These are phyloP conservation scores for Cyamopsis tetragonoloba DNA, from an alignment of 306 rosid genomes.

Conservation along the genomic window DNA sequence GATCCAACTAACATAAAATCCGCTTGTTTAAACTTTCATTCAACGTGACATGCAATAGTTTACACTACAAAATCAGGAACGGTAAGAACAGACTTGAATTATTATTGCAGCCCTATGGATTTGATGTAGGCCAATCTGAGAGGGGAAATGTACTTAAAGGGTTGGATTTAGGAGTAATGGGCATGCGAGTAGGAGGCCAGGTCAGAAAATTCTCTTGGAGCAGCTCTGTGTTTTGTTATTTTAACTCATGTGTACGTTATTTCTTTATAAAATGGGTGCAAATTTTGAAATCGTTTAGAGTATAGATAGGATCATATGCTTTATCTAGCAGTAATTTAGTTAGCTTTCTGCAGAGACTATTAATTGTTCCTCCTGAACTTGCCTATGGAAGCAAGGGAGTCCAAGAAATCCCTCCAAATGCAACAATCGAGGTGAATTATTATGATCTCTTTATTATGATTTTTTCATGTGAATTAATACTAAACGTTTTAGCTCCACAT, in stretches of 20 bases:
- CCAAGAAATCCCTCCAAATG: conserved; percentile 96
- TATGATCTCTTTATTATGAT: conserved; percentile 14
- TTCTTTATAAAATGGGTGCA: neutral
- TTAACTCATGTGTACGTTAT: neutral
- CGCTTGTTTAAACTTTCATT: too few species aligned
- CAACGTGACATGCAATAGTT: too few species aligned
- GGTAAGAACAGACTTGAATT: too few species aligned
- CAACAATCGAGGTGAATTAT: conserved; percentile 75
- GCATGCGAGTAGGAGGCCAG: conserved; percentile 98
- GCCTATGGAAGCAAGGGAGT: conserved; percentile 90
- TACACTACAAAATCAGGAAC: too few species aligned
- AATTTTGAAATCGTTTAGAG: conserved; percentile 5
- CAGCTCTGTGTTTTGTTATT: neutral
- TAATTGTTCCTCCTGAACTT: conserved; percentile 87
- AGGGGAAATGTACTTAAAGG: conserved; percentile 87
- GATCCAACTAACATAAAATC: conserved; percentile 31
- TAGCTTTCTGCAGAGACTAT: conserved; percentile 55
- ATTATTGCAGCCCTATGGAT: too few species aligned
- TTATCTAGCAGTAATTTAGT: conserved; percentile 16
- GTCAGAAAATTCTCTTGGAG: conserved; percentile 36
- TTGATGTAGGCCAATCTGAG: conserved; percentile 90
- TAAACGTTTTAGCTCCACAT: neutral
- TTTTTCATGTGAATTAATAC: neutral
- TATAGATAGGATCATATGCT: conserved; percentile 13
- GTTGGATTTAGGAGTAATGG: conserved; percentile 83